Conservation (phyloP, 106 monocot species). For the Alisma plantagoaquatica region DNA sequence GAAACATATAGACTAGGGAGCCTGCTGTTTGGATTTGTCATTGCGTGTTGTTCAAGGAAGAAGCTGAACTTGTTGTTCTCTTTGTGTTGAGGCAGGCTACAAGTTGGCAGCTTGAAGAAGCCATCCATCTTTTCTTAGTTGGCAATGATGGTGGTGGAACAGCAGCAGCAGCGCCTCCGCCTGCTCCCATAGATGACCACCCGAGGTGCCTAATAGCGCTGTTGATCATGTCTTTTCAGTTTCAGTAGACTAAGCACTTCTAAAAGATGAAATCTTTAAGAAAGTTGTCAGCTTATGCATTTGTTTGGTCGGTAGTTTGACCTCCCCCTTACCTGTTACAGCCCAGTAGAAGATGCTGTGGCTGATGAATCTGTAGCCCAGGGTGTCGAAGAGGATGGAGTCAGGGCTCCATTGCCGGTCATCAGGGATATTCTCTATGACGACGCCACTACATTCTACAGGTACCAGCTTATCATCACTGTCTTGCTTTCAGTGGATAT, state of each 20-base stretch:
- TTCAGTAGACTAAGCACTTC: no score
- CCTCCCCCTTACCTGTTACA: slow-evolving; percentile 8
- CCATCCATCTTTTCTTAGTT: slow-evolving; percentile 53
- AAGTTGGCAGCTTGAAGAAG: slow-evolving; percentile 67
- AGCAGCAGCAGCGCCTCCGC: slow-evolving; percentile 12
- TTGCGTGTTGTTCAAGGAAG: background rate
- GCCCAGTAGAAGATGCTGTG: slow-evolving; percentile 10
- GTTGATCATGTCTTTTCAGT: no score
- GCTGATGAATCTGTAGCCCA: slow-evolving; percentile 7
- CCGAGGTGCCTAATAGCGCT: no score
- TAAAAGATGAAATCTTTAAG: background rate
- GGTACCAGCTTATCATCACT: slow-evolving; percentile 18
- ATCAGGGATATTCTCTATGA: slow-evolving; percentile 62
- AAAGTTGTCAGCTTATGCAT: background rate
- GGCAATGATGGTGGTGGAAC: slow-evolving; percentile 27
- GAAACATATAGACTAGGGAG: no score
- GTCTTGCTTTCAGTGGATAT: background rate
- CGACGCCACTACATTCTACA: slow-evolving; percentile 26
- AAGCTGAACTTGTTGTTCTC: background rate
- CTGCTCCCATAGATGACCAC: no score
- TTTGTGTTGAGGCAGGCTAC: slow-evolving; percentile 29
- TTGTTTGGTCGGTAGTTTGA: background rate
- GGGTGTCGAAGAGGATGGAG: slow-evolving; percentile 34
- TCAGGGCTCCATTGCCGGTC: slow-evolving; percentile 56
- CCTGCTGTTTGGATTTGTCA: background rate